These are phyloP conservation scores for Gautieria morchelliformis DNA, from an alignment of 768 basidiomycete genomes.

Conservation along the genomic window DNA sequence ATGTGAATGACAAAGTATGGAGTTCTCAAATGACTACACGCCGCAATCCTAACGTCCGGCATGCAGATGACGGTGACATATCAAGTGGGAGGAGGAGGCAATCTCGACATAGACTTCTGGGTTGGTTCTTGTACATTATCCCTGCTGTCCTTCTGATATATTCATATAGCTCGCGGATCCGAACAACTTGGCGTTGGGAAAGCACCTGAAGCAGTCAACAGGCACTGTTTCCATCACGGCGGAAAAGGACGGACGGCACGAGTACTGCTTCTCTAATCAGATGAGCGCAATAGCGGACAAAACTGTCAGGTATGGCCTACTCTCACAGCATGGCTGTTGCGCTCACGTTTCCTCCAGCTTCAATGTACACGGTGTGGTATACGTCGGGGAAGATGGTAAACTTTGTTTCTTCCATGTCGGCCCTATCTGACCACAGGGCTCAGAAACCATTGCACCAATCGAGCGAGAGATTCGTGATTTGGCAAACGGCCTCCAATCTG, in stretches of 20 bases:
- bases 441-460: slow-evolving; percentile 85
- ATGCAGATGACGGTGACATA: slow-evolving; percentile 96
- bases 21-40: slow-evolving; percentile 1
- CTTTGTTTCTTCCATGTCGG: not conserved
- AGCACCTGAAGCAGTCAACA: slow-evolving; percentile 80
- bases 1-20: slow-evolving; percentile 76
- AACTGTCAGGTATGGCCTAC: slow-evolving; percentile 64
- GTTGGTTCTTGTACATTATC: slow-evolving; percentile 30
- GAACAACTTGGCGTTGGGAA: slow-evolving; percentile 51
- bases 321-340: not conserved
- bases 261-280: slow-evolving; percentile 98
- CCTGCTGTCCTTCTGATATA: slow-evolving; percentile 6
- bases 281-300: slow-evolving; percentile 97
- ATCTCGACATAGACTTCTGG: slow-evolving; percentile 97
- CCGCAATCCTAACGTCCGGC: not conserved
- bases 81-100: slow-evolving; percentile 95
- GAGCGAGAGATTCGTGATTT: slow-evolving; percentile 90
- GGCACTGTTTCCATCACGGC: slow-evolving; percentile 86
- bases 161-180: slow-evolving; percentile 69
- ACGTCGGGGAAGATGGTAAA: slow-evolving; percentile 81
- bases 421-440: not conserved
- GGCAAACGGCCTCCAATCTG: slow-evolving; percentile 69
- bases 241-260: slow-evolving; percentile 75
- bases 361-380: slow-evolving; percentile 96
- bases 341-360: slow-evolving; percentile 44